These are phyloP conservation scores for Brassica balearica DNA, from an alignment of 441 rosid genomes.

Conservation along the genomic window DNA sequence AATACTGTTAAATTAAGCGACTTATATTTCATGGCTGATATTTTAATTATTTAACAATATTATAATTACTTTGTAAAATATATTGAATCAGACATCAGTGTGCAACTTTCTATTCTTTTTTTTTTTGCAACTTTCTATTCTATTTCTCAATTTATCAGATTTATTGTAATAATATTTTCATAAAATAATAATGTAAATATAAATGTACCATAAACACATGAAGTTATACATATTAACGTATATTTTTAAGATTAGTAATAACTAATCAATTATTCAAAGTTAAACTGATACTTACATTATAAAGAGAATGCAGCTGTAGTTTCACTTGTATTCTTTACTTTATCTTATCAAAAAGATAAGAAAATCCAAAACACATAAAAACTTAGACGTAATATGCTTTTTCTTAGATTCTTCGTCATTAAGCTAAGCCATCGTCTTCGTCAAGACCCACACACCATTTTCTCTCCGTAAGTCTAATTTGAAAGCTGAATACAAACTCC, in stretches of 20 bases:
- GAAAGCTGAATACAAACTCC: neutral
- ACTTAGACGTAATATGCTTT: neutral
- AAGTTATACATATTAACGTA: neutral
- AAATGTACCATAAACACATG: neutral
- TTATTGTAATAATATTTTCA: neutral
- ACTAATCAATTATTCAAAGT: neutral
- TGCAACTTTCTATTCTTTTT: neutral
- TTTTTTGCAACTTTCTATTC: too few species aligned
- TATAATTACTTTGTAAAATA: neutral
- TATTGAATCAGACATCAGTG: neutral
- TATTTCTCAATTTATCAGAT: neutral
- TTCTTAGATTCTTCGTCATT: too few species aligned
- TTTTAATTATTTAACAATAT: neutral
- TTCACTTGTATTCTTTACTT: conserved; percentile 45
- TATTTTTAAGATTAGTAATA: neutral
- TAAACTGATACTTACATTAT: conserved; percentile 3
- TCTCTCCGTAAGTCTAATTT: conserved; percentile 4
- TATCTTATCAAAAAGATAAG: conserved; percentile 38
- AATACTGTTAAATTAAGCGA: neutral
- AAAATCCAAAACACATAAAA: conserved; percentile 17
- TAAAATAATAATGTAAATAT: neutral
- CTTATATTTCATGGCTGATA: neutral
- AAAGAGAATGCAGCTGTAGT: conserved; percentile 40
- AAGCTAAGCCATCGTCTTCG: neutral
- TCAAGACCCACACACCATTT: conserved; percentile 31